Percentiles rank a stretch among this genome's conserved stretches.
These are phyloP conservation scores for Pichia cephalocereana DNA, from an alignment of 805 yeast species.

Conservation along the genomic window DNA sequence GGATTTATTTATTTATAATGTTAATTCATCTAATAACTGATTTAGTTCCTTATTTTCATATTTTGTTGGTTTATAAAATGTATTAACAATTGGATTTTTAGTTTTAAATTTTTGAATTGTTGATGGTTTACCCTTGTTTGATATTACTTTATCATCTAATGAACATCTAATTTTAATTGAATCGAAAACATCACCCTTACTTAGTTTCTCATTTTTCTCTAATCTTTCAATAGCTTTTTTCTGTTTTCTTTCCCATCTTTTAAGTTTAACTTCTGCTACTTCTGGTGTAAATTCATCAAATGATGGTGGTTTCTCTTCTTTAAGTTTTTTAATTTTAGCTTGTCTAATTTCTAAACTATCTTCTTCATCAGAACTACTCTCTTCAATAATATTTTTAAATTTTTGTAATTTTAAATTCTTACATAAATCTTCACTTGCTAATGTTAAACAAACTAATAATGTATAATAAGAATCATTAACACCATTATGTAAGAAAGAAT, in stretches of 20 bases:
- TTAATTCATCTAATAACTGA: slow-evolving; percentile 6
- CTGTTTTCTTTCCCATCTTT: slow-evolving; percentile 1
- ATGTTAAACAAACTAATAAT: slow-evolving; percentile 19
- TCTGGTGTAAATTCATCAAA: background rate
- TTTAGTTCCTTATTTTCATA: slow-evolving; percentile 5
- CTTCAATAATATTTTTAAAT: background rate
- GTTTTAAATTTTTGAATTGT: background rate
- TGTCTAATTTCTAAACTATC: background rate
- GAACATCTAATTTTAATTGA: slow-evolving; percentile 11
- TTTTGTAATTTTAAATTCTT: slow-evolving; percentile 9
- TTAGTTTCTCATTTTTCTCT: slow-evolving; percentile 1
- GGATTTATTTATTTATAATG: slow-evolving; percentile 1
- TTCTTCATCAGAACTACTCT: background rate
- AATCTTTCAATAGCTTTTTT: slow-evolving; percentile 1
- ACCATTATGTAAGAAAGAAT: slow-evolving; percentile 24
- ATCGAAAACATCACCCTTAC: background rate
- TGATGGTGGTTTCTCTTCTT: background rate
- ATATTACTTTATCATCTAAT: slow-evolving; percentile 11
- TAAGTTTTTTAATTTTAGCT: background rate
- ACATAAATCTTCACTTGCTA: slow-evolving; percentile 20
- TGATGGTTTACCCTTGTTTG: slow-evolving; percentile 1
- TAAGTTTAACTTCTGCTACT: slow-evolving; percentile 1
- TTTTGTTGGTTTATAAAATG: slow-evolving; percentile 10
- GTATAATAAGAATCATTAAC: slow-evolving; percentile 27
- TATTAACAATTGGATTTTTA: slow-evolving; percentile 7